phyloP scores from a whole-genome alignment of 306 rosid species.

The Trifolium repens region DNA sequence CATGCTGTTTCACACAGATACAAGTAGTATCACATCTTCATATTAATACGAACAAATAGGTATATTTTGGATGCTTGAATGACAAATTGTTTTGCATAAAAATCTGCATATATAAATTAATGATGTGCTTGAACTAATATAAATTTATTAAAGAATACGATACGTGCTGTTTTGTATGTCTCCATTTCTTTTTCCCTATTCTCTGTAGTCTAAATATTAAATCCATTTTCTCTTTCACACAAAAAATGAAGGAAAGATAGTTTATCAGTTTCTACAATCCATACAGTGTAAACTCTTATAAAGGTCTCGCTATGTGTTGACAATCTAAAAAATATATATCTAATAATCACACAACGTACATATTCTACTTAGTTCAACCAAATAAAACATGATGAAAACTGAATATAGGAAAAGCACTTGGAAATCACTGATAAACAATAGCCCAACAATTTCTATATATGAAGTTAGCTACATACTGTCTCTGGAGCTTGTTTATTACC shows the following conservation, averaged over 20 bases:
- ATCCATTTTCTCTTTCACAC: background rate
- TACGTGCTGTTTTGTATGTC: background rate
- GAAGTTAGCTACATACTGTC: conserved; percentile 55
- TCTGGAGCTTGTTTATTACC: conserved; percentile 65
- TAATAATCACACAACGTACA: conserved; percentile 8
- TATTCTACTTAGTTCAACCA: conserved; percentile 9
- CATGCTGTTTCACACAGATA: conserved; percentile 7
- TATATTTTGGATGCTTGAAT: background rate
- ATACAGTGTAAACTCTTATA: background rate
- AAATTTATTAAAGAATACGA: background rate
- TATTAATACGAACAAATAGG: conserved; percentile 4
- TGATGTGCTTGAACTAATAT: background rate
- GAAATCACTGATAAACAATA: conserved; percentile 33
- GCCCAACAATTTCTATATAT: conserved; percentile 4
- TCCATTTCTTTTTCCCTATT: background rate
- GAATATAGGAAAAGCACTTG: conserved; percentile 11
- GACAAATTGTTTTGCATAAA: conserved; percentile 6
- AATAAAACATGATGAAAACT: conserved; percentile 16
- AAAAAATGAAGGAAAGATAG: background rate
- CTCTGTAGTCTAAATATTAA: background rate
- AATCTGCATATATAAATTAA: conserved; percentile 30
- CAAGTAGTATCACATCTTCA: background rate
- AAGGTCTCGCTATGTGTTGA: background rate
- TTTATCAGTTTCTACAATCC: background rate
- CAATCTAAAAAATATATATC: background rate